Percentiles rank a stretch among this genome's conserved stretches.
phyloP scores from a whole-genome alignment of 2,329 filamentous ascomycete genomes.

The Neofusicoccum sp. region DNA sequence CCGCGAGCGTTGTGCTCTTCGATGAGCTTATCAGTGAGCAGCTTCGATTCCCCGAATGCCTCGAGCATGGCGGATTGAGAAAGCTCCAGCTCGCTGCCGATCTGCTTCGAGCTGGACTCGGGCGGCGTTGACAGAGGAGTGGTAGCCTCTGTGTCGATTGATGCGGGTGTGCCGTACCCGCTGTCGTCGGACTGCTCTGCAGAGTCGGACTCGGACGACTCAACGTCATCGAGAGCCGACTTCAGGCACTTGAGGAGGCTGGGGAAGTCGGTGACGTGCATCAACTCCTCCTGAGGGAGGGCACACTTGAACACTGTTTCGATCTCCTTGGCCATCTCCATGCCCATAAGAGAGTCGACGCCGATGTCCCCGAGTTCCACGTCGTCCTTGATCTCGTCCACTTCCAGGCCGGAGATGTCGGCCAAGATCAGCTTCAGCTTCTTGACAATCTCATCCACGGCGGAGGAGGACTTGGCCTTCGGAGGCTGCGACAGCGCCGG shows the following conservation, averaged over 20 bases:
- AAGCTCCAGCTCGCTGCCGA: not conserved
- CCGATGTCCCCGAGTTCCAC: not conserved
- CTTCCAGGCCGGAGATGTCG: not conserved
- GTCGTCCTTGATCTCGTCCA: not conserved
- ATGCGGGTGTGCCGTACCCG: not conserved
- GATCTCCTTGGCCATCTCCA: not conserved
- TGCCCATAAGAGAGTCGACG: not conserved
- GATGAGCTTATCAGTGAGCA: constrained; percentile 15
- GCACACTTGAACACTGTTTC: not conserved
- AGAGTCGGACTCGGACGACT: not conserved
- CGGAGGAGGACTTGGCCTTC: too few relatives aligned
- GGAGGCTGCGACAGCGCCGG: too few relatives aligned
- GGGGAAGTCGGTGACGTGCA: not conserved
- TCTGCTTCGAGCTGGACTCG: not conserved
- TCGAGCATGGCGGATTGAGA: not conserved
- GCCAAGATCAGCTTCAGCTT: not conserved
- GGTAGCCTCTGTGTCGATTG: not conserved
- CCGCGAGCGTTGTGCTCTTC: not conserved
- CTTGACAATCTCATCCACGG: not conserved
- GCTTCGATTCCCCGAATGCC: constrained; percentile 1
- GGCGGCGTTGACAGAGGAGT: not conserved
- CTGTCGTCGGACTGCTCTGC: not conserved
- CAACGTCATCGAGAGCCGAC: not conserved
- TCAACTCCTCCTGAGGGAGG: not conserved
- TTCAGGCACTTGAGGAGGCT: not conserved